Conservation (phyloP, 1,139 yeast species). For the Protomyces gravidus region DNA sequence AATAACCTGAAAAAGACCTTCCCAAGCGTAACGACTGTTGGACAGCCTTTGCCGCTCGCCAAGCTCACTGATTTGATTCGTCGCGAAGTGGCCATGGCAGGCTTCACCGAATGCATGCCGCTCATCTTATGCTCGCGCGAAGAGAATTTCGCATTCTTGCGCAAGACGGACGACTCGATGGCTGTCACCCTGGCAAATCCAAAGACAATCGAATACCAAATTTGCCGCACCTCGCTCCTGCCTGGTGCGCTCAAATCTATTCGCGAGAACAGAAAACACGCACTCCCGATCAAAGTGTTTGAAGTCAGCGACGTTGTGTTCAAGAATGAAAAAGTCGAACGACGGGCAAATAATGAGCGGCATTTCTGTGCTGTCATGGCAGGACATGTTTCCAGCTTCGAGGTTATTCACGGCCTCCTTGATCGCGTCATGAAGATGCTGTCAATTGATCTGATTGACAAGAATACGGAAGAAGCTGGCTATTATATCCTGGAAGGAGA, state of each 20-base stretch:
- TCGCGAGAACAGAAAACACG: slow-evolving; percentile 91
- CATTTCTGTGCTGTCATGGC: slow-evolving; percentile 93
- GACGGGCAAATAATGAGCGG: slow-evolving; percentile 88
- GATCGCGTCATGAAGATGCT: slow-evolving; percentile 96
- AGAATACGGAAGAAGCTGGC: slow-evolving; percentile 57
- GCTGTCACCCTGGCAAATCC: slow-evolving; percentile 95
- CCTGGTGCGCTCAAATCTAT: slow-evolving; percentile 96
- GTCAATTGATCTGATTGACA: slow-evolving; percentile 51
- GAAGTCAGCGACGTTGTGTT: slow-evolving; percentile 93
- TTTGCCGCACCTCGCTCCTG: slow-evolving; percentile 86
- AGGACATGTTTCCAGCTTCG: slow-evolving; percentile 94
- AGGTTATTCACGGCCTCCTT: slow-evolving; percentile 84
- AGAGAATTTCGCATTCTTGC: slow-evolving; percentile 86
- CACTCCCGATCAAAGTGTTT: slow-evolving; percentile 89
- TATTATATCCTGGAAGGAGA: slow-evolving; percentile 52
- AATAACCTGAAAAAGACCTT: slow-evolving; percentile 71
- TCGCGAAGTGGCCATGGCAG: slow-evolving; percentile 86
- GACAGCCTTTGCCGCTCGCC: slow-evolving; percentile 84
- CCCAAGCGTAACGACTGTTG: slow-evolving; percentile 75
- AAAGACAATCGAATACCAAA: slow-evolving; percentile 94
- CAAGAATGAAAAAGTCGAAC: slow-evolving; percentile 72
- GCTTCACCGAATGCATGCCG: slow-evolving; percentile 95
- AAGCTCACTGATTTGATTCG: slow-evolving; percentile 87
- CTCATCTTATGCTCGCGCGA: slow-evolving; percentile 93
- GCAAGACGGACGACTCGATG: slow-evolving; percentile 60